Conservation (phyloP, 306 rosid genomes). For the Prunus padus region DNA sequence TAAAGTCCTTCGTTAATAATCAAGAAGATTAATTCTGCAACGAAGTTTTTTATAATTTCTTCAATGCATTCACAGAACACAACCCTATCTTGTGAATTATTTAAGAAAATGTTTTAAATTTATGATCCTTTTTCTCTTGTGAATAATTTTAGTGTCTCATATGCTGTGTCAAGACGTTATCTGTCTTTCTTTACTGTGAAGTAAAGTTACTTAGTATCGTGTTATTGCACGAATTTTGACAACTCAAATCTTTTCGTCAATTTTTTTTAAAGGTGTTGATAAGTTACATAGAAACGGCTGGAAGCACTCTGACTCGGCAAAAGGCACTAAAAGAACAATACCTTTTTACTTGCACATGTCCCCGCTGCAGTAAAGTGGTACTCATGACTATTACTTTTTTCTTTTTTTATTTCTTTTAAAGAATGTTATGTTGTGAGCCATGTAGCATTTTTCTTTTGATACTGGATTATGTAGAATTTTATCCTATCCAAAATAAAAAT, state of each 20-base stretch:
- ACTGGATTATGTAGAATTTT: constrained; percentile 11
- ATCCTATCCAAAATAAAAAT: constrained; percentile 21
- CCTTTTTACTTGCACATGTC: constrained; percentile 70
- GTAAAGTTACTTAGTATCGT: neutral
- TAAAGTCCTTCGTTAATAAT: too few species aligned
- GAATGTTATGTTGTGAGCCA: neutral
- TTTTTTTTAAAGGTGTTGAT: constrained; percentile 82
- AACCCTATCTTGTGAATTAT: neutral
- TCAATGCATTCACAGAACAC: neutral
- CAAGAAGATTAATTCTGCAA: too few species aligned
- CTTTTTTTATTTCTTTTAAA: constrained; percentile 6
- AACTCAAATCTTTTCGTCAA: constrained; percentile 17
- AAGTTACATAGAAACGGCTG: constrained; percentile 88
- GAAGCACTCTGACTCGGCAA: constrained; percentile 82
- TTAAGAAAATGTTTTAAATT: neutral
- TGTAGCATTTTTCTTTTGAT: constrained; percentile 9
- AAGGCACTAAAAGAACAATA: constrained; percentile 82
- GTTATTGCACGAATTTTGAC: neutral
- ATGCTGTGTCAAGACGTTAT: neutral
- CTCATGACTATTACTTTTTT: constrained; percentile 23
- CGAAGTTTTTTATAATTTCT: neutral
- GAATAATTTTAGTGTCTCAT: neutral
- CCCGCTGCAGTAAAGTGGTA: constrained; percentile 75
- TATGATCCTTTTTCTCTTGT: constrained; percentile 15
- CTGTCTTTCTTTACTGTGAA: neutral